Conservation (phyloP, 148 eudicot species). For the Pharnaceum exiguum region DNA sequence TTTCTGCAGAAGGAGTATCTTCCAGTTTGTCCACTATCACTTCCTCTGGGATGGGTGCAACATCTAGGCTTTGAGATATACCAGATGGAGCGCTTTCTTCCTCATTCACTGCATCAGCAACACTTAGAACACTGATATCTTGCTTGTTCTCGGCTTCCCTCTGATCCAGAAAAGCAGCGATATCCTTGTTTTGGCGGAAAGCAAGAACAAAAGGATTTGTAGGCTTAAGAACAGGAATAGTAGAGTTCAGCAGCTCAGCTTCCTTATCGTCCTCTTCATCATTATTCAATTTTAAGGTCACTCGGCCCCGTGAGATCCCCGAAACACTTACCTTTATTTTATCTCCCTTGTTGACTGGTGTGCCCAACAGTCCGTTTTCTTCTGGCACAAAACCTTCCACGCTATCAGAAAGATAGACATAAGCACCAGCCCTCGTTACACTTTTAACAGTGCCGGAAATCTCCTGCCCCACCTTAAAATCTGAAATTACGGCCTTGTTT, state of each 20-base stretch:
- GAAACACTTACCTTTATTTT: too few relatives aligned
- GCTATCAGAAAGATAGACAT: slow-evolving; percentile 78
- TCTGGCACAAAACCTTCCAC: slow-evolving; percentile 95
- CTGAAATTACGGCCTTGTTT: slow-evolving; percentile 56
- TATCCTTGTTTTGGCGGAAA: slow-evolving; percentile 66
- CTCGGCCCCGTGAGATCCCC: slow-evolving; percentile 72
- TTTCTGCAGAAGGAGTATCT: slow-evolving; percentile 4
- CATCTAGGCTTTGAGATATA: slow-evolving; percentile 25
- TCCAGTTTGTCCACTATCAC: slow-evolving; percentile 25
- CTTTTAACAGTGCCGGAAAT: slow-evolving; percentile 86
- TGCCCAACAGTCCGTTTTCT: too few relatives aligned
- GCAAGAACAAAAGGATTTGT: slow-evolving; percentile 84
- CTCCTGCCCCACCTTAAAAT: slow-evolving; percentile 78
- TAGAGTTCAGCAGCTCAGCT: slow-evolving; percentile 41
- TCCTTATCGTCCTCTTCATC: slow-evolving; percentile 53
- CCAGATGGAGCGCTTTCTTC: slow-evolving; percentile 23
- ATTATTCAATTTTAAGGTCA: slow-evolving; percentile 78
- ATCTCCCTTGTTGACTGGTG: too few relatives aligned
- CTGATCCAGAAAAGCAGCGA: slow-evolving; percentile 76
- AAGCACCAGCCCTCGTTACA: slow-evolving; percentile 66
- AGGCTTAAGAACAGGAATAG: slow-evolving; percentile 45
- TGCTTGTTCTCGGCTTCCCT: slow-evolving; percentile 32
- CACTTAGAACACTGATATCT: neutral
- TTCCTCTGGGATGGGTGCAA: slow-evolving; percentile 14
- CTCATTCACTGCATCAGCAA: slow-evolving; percentile 8